A percentile compares a stretch with the other conserved stretches of the same genome.
phyloP scores from a whole-genome alignment of 768 basidiomycete species.

The Lepiota brunneoincarnata region DNA sequence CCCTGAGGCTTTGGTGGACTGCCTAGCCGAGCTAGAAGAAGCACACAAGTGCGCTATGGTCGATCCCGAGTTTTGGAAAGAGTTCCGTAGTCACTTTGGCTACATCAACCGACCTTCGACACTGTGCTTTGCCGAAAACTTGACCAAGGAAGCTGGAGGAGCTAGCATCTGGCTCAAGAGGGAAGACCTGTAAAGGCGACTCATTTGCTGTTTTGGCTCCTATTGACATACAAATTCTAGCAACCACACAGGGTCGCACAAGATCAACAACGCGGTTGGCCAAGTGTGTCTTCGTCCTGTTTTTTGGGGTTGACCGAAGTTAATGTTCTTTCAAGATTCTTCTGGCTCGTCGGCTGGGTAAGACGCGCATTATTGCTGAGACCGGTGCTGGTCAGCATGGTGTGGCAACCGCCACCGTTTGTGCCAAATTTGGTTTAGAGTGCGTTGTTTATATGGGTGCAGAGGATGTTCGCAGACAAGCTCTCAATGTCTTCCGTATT shows the following conservation, averaged over 20 bases:
- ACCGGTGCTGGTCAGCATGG: slow-evolving; percentile 99
- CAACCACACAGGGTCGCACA: slow-evolving; percentile 98
- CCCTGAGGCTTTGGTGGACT: slow-evolving; percentile 94
- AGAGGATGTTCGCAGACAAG: slow-evolving; percentile 94
- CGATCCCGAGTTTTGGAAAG: slow-evolving; percentile 91
- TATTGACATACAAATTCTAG: slow-evolving; percentile 32
- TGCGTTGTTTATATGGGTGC: slow-evolving; percentile 98
- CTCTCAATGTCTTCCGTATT: slow-evolving; percentile 96
- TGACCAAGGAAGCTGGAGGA: slow-evolving; percentile 88
- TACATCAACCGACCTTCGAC: slow-evolving; percentile 96
- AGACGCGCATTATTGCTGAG: slow-evolving; percentile 97
- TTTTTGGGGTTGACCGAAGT: not conserved
- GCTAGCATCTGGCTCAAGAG: slow-evolving; percentile 98
- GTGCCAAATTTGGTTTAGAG: slow-evolving; percentile 93
- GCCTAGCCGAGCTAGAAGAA: slow-evolving; percentile 84
- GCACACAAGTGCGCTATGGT: slow-evolving; percentile 85
- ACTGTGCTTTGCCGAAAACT: slow-evolving; percentile 86
- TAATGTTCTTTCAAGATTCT: slow-evolving; percentile 58
- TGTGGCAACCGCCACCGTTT: slow-evolving; percentile 97
- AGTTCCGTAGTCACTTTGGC: slow-evolving; percentile 81
- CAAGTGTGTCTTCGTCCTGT: slow-evolving; percentile 48
- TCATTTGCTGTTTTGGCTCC: not conserved
- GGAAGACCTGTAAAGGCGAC: slow-evolving; percentile 71
- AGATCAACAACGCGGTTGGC: slow-evolving; percentile 98
- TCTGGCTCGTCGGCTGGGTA: slow-evolving; percentile 90